Base-by-base conservation (phyloP, 768 basidiomycete species). In the Postia placenta region DNA sequence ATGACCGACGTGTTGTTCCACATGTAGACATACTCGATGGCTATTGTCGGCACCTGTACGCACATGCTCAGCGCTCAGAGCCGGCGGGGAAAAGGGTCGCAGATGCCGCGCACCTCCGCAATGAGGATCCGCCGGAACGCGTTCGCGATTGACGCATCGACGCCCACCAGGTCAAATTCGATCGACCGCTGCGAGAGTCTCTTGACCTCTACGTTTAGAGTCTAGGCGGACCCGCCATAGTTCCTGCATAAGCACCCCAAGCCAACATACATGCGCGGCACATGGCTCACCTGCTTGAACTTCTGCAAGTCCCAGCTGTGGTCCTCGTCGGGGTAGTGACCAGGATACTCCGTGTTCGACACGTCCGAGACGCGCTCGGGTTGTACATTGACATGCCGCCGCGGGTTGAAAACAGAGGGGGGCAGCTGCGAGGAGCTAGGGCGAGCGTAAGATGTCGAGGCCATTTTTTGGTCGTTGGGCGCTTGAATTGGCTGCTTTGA, bases 1-100 rank as follows among this genome's bases (percentile, higher is more conserved):
- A 99, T 81, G 56, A 98, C 87, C 2, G 83, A 83, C 0, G 92
- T 98, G 69, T 99, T 99, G 69, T 95, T 85, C 82, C 85, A 97
- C 1, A 93, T 74, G 64, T 91, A 98, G 4, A 90, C 90, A 54
- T 85, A 74, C 62, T 98, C 96, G 45, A 97, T 85, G 37, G 87
- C 88, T 23, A 98, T 72, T 1, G 91, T 87, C 0, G 95, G 96
- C 0, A 97, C 88, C 92, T 94, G 59, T 22, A 30, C 7, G 30
- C 2, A 45, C 52, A 46, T 26, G 17, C 7, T 22, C 9, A 40
- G 41, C 11, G 39, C 9, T 47, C 27, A 14, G 12, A 36, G 40
- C 9, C 40, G 33, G 15, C 20, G 30, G 36, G 7, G 14, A 4
- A 17, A 12, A n/a, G 4, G 19, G 1, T 43, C 15, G 4, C 11